Conservation (phyloP, 768 basidiomycete species). For the Lactarius hatsudake region DNA sequence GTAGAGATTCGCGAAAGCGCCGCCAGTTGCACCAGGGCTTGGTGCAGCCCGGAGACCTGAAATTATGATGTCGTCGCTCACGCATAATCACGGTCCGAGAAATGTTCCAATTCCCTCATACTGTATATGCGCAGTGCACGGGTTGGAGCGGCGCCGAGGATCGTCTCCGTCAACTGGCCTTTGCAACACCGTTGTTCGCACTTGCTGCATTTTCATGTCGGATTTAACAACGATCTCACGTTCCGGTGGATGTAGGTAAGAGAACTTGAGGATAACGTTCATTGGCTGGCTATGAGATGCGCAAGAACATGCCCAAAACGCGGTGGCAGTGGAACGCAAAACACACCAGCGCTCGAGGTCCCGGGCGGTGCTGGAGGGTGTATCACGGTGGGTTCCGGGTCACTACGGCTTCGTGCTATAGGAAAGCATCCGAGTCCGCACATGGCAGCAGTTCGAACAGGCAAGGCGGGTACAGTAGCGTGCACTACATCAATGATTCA, state of each 20-base stretch:
- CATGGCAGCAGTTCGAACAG: too few relatives aligned
- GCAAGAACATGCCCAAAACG: not conserved
- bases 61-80: constrained; percentile 9
- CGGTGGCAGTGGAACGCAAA: not conserved
- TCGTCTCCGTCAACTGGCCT: not conserved
- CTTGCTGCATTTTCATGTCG: not conserved
- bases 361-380: not conserved
- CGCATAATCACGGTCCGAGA: too few relatives aligned
- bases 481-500: too few relatives aligned
- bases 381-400: not conserved
- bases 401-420: not conserved
- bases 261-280: not conserved
- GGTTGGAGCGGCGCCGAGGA: not conserved
- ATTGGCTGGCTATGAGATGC: not conserved
- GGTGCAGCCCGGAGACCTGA: not conserved
- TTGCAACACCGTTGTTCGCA: too few relatives aligned
- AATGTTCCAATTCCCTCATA: not conserved
- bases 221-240: not conserved
- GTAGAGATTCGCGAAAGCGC: not conserved
- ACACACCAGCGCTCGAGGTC: not conserved
- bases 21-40: constrained; percentile 18
- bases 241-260: not conserved
- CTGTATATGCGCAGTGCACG: not conserved
- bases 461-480: too few relatives aligned
- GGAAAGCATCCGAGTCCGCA: too few relatives aligned